Percentiles rank a stretch among this genome's conserved stretches.
Evolutionary conservation across 2,329 filamentous ascomycete genomes (phyloP).

Genomic region (Diaporthe helianthi): DNA sequence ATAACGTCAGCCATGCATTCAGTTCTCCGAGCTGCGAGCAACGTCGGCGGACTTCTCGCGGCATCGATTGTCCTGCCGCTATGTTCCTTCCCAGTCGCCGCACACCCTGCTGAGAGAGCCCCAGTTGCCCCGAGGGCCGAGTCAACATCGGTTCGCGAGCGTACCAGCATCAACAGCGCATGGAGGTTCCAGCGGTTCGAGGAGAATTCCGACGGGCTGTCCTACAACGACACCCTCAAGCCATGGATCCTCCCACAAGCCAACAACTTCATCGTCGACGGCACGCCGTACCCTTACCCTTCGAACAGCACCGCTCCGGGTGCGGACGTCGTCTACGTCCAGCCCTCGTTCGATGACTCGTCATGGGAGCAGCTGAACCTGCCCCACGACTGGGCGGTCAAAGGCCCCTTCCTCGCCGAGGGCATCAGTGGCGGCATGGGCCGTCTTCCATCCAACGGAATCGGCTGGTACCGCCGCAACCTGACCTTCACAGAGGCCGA

Average conservation of each 20-base stretch:
- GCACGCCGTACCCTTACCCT: neutral
- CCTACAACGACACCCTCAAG: conserved; percentile 11
- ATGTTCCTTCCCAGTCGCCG: neutral
- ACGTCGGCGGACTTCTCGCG: conserved; percentile 9
- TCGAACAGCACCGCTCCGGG: conserved; percentile 1
- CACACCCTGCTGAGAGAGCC: neutral
- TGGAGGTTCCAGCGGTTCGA: conserved; percentile 20
- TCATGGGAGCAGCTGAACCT: conserved; percentile 50
- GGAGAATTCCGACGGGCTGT: conserved; percentile 9
- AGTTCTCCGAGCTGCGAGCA: neutral
- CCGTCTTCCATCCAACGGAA: conserved; percentile 55
- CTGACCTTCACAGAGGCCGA: conserved; percentile 44
- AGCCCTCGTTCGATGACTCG: conserved; percentile 44
- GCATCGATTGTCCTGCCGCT: neutral
- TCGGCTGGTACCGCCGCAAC: conserved; percentile 59
- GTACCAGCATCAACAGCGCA: conserved; percentile 18
- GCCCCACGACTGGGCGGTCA: conserved; percentile 58
- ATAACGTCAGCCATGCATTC: conserved; percentile 4
- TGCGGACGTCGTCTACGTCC: neutral
- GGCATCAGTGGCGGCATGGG: conserved; percentile 49
- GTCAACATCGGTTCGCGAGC: conserved; percentile 16
- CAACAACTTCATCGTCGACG: conserved; percentile 18
- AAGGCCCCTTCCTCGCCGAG: conserved; percentile 50
- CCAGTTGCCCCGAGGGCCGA: neutral
- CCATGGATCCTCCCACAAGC: conserved; percentile 25